These are phyloP conservation scores for Erigeron canadensis DNA, from an alignment of 129 eudicot species.

Conservation along the genomic window DNA sequence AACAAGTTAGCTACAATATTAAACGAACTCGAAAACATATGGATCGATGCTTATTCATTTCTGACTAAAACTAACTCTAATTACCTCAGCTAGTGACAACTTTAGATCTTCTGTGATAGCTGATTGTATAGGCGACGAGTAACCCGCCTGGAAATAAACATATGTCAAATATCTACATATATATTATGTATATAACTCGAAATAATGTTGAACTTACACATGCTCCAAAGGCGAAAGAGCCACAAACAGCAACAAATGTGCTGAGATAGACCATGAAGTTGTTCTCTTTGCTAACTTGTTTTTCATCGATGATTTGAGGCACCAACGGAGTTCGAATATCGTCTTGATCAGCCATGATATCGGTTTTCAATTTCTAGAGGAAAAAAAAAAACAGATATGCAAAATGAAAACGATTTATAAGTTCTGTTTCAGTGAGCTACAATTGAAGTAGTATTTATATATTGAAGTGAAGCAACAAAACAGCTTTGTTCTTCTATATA, in stretches of 20 bases:
- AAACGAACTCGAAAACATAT: neutral
- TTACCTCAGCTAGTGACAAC: slow-evolving; percentile 67
- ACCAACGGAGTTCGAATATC: slow-evolving; percentile 50
- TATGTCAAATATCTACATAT: neutral
- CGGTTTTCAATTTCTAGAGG: neutral
- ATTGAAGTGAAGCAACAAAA: slow-evolving; percentile 6
- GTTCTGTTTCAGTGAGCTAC: slow-evolving; percentile 6
- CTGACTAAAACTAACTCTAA: slow-evolving; percentile 25
- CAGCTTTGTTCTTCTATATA: too few relatives aligned
- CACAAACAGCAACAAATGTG: slow-evolving; percentile 92
- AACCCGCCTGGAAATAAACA: slow-evolving; percentile 65
- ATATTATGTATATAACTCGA: neutral
- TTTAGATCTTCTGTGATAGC: slow-evolving; percentile 64
- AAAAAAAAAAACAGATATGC: slow-evolving; percentile 9
- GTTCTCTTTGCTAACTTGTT: slow-evolving; percentile 29
- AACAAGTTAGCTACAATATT: neutral
- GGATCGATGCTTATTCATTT: neutral
- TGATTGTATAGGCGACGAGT: slow-evolving; percentile 81
- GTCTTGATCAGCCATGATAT: slow-evolving; percentile 30
- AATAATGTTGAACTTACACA: slow-evolving; percentile 52
- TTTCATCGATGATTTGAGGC: slow-evolving; percentile 16
- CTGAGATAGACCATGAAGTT: slow-evolving; percentile 76
- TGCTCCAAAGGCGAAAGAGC: slow-evolving; percentile 86
- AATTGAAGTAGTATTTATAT: slow-evolving; percentile 2
- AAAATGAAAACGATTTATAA: slow-evolving; percentile 7